These are phyloP conservation scores for Verticillium nonalfalfae DNA, from an alignment of 2,329 filamentous ascomycete species.

Conservation along the genomic window DNA sequence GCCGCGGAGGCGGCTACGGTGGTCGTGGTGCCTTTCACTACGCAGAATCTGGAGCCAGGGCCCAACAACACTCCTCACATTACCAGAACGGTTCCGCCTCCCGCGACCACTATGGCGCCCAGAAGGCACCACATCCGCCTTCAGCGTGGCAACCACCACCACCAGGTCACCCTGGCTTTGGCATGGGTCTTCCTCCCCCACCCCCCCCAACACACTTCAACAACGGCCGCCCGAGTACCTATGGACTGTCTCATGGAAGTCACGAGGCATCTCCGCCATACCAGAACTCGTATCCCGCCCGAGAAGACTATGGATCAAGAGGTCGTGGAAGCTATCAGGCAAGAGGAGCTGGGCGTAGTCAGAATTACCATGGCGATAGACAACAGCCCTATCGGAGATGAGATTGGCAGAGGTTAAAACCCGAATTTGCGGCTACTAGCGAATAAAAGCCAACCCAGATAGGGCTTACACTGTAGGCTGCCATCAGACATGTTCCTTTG, in stretches of 20 bases:
- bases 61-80: constrained; percentile 5
- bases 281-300: neutral
- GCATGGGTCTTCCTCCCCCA: constrained; percentile 35
- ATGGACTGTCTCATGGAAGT: constrained; percentile 3
- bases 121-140: neutral
- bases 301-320: neutral
- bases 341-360: neutral
- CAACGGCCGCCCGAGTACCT: constrained; percentile 6
- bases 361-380: no score
- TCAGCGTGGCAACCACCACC: constrained; percentile 34
- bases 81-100: constrained; percentile 1
- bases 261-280: constrained; percentile 2
- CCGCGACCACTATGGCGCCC: neutral
- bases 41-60: constrained; percentile 18
- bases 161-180: constrained; percentile 36
- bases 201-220: constrained; percentile 29
- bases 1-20: constrained; percentile 2
- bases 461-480: no score
- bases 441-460: no score
- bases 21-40: constrained; percentile 45
- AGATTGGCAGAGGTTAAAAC: neutral
- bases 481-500: no score
- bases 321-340: constrained; percentile 6
- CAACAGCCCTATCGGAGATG: neutral
- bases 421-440: no score